Percentiles rank a stretch among this genome's conserved stretches.
These are phyloP conservation scores for Tylopilus sp. DNA, from an alignment of 1,284 basidiomycete species.

Conservation along the genomic window DNA sequence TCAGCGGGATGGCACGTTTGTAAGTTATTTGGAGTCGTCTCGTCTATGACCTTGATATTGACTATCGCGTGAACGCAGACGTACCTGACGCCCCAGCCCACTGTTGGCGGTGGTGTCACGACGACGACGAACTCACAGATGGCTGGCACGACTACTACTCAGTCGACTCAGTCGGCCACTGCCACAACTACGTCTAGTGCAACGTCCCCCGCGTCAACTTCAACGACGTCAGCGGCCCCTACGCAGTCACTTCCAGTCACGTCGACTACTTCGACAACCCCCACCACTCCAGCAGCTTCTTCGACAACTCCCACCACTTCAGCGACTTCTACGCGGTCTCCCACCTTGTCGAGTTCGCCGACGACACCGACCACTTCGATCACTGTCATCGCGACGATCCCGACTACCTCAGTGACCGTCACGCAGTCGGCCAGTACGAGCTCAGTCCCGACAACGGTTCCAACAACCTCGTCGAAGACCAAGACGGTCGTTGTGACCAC, in stretches of 20 bases:
- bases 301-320: neutral
- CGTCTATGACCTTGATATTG: neutral
- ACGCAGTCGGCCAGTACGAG: too few relatives aligned
- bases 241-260: too few relatives aligned
- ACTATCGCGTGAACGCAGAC: conserved; percentile 5
- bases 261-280: too few relatives aligned
- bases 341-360: neutral
- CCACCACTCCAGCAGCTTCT: neutral
- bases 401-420: neutral
- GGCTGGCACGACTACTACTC: too few relatives aligned
- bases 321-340: neutral
- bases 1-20: conserved; percentile 17
- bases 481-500: too few relatives aligned
- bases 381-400: neutral
- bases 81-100: conserved; percentile 10
- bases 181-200: too few relatives aligned
- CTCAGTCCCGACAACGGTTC: neutral
- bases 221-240: too few relatives aligned
- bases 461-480: neutral
- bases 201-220: too few relatives aligned
- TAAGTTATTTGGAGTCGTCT: neutral
- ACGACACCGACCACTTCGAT: neutral
- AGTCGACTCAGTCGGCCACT: too few relatives aligned
- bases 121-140: too few relatives aligned
- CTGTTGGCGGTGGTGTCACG: too few relatives aligned